Percentiles rank a stretch among this genome's conserved stretches.
Conservation (phyloP, 2,329 filamentous ascomycete species). For the Colletotrichum camelliae region DNA sequence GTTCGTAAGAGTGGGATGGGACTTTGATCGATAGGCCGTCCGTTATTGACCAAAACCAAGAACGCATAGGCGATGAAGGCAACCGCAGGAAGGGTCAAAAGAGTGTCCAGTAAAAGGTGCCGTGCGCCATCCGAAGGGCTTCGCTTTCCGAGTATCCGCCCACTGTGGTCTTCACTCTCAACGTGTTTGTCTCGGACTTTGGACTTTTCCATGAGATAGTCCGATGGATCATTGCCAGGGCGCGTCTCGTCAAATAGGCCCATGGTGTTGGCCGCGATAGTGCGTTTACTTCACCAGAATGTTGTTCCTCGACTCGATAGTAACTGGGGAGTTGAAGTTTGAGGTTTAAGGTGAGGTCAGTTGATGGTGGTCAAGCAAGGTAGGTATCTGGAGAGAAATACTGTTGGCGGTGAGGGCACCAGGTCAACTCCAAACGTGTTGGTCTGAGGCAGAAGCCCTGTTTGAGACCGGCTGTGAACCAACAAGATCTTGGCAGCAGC, state of each 20-base stretch:
- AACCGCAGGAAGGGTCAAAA: neutral
- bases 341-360: rapidly evolving
- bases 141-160: neutral
- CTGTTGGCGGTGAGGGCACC: neutral
- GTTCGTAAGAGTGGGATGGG: neutral
- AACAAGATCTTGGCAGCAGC: neutral
- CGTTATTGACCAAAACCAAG: neutral
- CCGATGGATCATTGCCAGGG: neutral
- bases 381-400: neutral
- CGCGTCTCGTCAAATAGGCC: neutral
- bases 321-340: rapidly evolving
- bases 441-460: neutral
- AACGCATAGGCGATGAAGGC: neutral
- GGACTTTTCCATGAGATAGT: neutral
- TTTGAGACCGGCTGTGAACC: neutral
- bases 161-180: neutral
- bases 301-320: neutral
- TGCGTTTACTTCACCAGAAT: neutral
- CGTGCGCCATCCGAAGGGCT: neutral
- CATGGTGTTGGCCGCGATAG: neutral
- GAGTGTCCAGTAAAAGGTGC: neutral
- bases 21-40: neutral
- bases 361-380: neutral
- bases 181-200: neutral
- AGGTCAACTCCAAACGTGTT: neutral